These are phyloP conservation scores for Anastatica hierochuntica DNA, from an alignment of 345 rosid species.

Conservation along the genomic window DNA sequence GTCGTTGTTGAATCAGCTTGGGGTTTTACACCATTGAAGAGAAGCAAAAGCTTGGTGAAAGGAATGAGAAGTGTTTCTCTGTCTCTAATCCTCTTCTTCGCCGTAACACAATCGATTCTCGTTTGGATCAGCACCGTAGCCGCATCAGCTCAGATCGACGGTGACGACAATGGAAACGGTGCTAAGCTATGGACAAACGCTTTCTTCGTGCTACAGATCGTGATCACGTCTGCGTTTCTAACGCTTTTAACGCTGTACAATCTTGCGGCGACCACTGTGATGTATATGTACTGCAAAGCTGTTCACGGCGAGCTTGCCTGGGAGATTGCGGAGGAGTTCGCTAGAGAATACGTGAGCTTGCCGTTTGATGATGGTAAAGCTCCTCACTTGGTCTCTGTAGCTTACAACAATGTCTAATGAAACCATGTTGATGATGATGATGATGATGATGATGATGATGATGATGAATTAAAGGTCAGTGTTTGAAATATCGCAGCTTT, in stretches of 20 bases:
- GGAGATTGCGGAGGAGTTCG: constrained; percentile 68
- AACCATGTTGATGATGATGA: no score
- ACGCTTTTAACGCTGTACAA: constrained; percentile 27
- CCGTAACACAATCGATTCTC: constrained; percentile 14
- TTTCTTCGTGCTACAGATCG: constrained; percentile 36
- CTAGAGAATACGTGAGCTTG: constrained; percentile 49
- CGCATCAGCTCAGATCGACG: constrained; percentile 2
- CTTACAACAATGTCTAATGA: constrained; percentile 17
- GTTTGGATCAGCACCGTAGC: constrained; percentile 19
- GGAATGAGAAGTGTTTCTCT: constrained; percentile 43
- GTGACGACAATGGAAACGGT: not conserved
- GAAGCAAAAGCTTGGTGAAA: constrained; percentile 40
- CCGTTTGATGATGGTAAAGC: constrained; percentile 70
- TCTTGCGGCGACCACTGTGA: constrained; percentile 44
- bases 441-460: not conserved
- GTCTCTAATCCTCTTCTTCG: constrained; percentile 27
- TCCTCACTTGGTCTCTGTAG: constrained; percentile 48
- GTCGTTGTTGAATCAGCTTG: constrained; percentile 61
- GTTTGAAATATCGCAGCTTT: not conserved
- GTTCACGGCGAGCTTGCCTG: constrained; percentile 54
- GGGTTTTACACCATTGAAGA: constrained; percentile 53
- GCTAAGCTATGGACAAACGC: constrained; percentile 32
- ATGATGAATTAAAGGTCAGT: not conserved
- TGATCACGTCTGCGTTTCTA: constrained; percentile 30
- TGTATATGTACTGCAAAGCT: constrained; percentile 67